Evolutionary conservation across 805 yeast species (phyloP).

Genomic region (Pichia cephalocereana): DNA sequence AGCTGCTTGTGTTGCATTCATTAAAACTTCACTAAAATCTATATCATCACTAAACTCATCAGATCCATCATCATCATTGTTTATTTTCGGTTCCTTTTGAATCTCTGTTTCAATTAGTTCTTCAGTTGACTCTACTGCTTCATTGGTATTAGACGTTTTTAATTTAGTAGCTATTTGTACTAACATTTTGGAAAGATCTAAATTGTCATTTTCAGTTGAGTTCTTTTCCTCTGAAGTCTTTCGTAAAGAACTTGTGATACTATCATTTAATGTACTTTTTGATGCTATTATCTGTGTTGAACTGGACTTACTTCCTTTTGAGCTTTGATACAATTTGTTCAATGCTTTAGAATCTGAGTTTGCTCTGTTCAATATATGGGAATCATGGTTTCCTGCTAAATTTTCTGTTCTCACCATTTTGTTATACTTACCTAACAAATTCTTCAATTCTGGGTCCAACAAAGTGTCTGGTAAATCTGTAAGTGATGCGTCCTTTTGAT

Average conservation of each 20-base stretch:
- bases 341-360: constrained; percentile 1
- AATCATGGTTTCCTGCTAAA: neutral
- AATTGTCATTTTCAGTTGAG: neutral
- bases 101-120: neutral
- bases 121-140: neutral
- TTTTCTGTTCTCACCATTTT: neutral
- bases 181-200: constrained; percentile 20
- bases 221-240: constrained; percentile 11
- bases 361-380: neutral
- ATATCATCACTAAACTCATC: constrained; percentile 25
- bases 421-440: constrained; percentile 29
- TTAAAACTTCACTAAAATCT: constrained; percentile 18
- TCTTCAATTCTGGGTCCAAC: constrained; percentile 22
- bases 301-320: constrained; percentile 1
- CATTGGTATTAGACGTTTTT: neutral
- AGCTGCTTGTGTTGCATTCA: neutral
- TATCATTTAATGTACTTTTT: constrained; percentile 19
- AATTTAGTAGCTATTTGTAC: constrained; percentile 16
- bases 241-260: constrained; percentile 27
- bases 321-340: neutral
- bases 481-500: neutral
- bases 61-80: neutral
- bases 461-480: constrained; percentile 14
- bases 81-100: too few relatives aligned
- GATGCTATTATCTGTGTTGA: constrained; percentile 16